Base-by-base conservation (phyloP, 2,329 filamentous ascomycete genomes). In the Calcarisporium arbuscula region DNA sequence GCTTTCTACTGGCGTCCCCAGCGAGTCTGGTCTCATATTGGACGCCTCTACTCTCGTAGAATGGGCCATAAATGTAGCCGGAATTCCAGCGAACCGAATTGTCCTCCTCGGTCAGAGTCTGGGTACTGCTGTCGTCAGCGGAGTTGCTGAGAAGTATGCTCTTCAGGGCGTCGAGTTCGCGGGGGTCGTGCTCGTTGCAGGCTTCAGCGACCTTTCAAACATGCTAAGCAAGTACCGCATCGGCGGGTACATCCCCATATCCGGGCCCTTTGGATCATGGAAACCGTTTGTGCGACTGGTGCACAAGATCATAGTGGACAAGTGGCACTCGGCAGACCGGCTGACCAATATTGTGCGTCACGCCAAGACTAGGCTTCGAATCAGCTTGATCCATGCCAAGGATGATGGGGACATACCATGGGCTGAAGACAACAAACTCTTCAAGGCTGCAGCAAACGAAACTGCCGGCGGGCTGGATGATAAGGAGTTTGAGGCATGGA, bases 71-170 rank as follows among this genome's bases (percentile, higher is more conserved):
- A 62, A 74, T 15, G 64, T 72, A 2, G 76, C 80, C 11, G 64
- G 73, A 0, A 70, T 95, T 14, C 69, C 83, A 0, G 64, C 86
- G 0, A 70, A 74, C 25, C 79, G 79, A 18, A 92, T 95, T 42
- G 77, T 90, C 4, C 67, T 95, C 19, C 65, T 94, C 4, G 90
- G 89, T 14, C 89, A 95, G 49, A 92, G 84, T 49, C 72, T 96
- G 1, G 90, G 90, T 17, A 95, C 90, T 1, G 89, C 85, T 1
- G 85, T 95, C 2, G 78, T 82, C 6, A 74, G 80, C 29, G 89
- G 78, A 3, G 77, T 85, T 2, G 80, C 77, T 2, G 80, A 94
- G 49, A 72, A 77, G 36, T 89, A 84, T 48, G 72, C 76, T 4
- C 51, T 66, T 32, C 61, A 66, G 35, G 72, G 68, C 5, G 65